phyloP scores from a whole-genome alignment of 2,329 filamentous ascomycete species.

The Aphanoascus verrucosus region DNA sequence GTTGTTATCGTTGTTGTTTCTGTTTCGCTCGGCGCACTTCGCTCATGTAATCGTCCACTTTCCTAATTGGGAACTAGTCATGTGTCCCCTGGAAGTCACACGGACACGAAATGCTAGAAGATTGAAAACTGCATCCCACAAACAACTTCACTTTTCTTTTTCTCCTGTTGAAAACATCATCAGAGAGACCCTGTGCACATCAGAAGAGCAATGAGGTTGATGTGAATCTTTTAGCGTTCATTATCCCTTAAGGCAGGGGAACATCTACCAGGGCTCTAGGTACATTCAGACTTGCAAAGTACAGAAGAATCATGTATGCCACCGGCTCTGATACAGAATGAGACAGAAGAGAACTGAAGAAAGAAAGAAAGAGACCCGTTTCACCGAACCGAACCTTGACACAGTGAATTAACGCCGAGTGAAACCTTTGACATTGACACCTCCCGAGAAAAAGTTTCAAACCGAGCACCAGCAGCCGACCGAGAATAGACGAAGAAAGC shows the following conservation, averaged over 20 bases:
- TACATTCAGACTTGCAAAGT: not conserved
- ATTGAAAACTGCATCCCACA: too few relatives aligned
- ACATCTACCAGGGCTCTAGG: not conserved
- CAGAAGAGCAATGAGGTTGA: not conserved
- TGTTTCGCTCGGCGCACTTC: not conserved
- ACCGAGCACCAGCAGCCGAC: not conserved
- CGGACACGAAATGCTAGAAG: not conserved
- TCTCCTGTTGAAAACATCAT: not conserved
- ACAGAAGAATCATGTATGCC: not conserved
- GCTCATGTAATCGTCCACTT: slow-evolving; percentile 1
- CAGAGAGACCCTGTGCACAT: not conserved
- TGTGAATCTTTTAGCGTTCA: not conserved
- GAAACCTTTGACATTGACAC: not conserved
- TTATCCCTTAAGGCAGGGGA: not conserved
- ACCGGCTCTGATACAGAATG: not conserved
- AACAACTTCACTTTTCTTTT: too few relatives aligned
- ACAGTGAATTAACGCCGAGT: not conserved
- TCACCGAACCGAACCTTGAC: not conserved
- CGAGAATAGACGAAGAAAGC: not conserved
- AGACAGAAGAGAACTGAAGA: not conserved
- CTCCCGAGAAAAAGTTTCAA: not conserved
- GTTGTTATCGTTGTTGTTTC: not conserved
- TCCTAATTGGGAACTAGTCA: not conserved
- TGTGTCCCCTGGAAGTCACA: not conserved
- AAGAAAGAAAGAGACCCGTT: not conserved